These are phyloP conservation scores for Lagenaria siceraria DNA, from an alignment of 306 rosid species.

Conservation along the genomic window DNA sequence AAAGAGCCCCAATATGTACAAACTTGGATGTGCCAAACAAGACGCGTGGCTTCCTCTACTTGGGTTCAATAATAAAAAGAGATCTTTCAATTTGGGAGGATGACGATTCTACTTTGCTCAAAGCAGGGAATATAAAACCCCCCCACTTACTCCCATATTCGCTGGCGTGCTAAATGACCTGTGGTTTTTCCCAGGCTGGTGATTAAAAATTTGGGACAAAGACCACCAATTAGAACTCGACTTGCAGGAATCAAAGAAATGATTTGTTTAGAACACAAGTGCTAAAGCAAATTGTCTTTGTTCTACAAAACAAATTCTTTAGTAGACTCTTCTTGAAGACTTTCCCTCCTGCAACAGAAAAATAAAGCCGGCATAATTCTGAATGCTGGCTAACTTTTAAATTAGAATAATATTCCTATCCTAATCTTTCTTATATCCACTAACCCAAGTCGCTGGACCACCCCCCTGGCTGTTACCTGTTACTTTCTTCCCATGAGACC, in stretches of 20 bases:
- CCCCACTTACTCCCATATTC: constrained; percentile 17
- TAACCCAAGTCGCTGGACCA: neutral
- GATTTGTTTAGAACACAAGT: neutral
- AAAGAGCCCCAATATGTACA: neutral
- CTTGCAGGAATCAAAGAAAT: constrained; percentile 19
- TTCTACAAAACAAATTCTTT: neutral
- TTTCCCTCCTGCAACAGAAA: constrained; percentile 1
- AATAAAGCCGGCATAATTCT: neutral
- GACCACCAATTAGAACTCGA: constrained; percentile 17
- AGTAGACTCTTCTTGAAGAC: constrained; percentile 6
- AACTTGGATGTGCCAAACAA: constrained; percentile 6
- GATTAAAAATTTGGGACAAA: constrained; percentile 14
- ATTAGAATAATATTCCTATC: neutral
- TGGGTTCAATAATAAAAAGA: constrained; percentile 3
- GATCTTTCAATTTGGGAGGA: constrained; percentile 3
- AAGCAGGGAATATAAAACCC: constrained; percentile 10
- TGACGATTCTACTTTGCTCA: constrained; percentile 19
- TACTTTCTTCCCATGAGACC: constrained; percentile 1
- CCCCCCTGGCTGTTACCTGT: neutral
- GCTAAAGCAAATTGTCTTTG: constrained; percentile 21
- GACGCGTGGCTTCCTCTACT: constrained; percentile 28
- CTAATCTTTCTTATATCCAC: neutral
- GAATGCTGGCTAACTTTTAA: neutral
- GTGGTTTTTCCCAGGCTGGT: constrained; percentile 3
- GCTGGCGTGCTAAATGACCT: constrained; percentile 13